Conservation (phyloP, 2,329 filamentous ascomycete genomes). For the Fusarium gaditjirri region DNA sequence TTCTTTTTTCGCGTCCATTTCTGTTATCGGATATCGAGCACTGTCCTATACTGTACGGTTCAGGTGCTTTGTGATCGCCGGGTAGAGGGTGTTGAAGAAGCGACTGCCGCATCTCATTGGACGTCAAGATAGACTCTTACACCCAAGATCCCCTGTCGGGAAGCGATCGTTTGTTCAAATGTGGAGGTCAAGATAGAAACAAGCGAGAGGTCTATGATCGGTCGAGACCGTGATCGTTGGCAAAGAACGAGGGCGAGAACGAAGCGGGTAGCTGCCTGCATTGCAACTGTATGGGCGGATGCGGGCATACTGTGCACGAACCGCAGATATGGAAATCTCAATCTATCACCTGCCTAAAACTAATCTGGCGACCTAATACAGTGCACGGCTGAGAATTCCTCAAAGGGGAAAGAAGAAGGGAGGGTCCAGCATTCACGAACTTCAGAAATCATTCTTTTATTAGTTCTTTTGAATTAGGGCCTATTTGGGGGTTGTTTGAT, state of each 20-base stretch:
- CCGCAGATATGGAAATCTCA: slow-evolving; percentile 3
- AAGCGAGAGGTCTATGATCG: slow-evolving; percentile 9
- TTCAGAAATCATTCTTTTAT: not conserved
- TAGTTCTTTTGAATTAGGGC: not conserved
- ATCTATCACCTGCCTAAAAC: not conserved
- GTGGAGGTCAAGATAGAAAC: slow-evolving; percentile 15
- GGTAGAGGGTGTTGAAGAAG: not conserved
- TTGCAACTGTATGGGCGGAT: not conserved
- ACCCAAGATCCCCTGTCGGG: not conserved
- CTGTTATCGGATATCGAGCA: not conserved
- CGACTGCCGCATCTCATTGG: not conserved
- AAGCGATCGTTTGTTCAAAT: slow-evolving; percentile 2
- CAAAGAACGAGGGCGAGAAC: slow-evolving; percentile 22
- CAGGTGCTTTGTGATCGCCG: not conserved
- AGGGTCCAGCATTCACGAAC: not conserved
- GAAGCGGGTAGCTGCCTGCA: slow-evolving; percentile 17
- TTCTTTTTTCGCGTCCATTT: slow-evolving; percentile 5
- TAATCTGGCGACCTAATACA: not conserved
- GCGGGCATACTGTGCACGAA: slow-evolving; percentile 14
- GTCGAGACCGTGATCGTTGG: slow-evolving; percentile 22
- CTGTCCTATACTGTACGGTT: not conserved
- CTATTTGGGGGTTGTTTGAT: not conserved
- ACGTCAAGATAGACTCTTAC: slow-evolving; percentile 6
- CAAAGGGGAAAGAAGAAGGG: not conserved
- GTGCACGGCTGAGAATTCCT: slow-evolving; percentile 16